Evolutionary conservation across 2,329 filamentous ascomycete species (phyloP).

Genomic region (Alternaria sp.): DNA sequence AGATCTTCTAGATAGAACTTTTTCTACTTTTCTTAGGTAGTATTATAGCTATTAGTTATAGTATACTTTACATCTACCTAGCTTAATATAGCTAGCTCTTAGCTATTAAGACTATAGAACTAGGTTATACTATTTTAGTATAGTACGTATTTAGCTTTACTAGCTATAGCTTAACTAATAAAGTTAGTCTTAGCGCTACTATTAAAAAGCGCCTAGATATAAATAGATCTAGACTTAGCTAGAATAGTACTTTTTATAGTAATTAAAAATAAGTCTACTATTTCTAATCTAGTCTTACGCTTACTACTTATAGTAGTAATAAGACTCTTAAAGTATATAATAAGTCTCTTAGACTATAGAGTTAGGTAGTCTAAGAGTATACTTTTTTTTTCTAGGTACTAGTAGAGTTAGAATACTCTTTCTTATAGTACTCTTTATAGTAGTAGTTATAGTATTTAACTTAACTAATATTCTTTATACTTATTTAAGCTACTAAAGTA

Average conservation of each 20-base stretch:
- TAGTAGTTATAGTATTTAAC: neutral
- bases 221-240: neutral
- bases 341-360: neutral
- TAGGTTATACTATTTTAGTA: too few relatives aligned
- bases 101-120: too few relatives aligned
- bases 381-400: neutral
- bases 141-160: neutral
- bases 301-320: too few relatives aligned
- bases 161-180: neutral
- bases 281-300: too few relatives aligned
- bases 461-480: neutral
- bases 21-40: neutral
- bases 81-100: too few relatives aligned
- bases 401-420: slow-evolving; percentile 7
- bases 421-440: neutral
- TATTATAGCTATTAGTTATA: neutral
- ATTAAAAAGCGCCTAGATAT: neutral
- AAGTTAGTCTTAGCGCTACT: neutral
- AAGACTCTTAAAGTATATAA: neutral
- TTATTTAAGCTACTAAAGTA: too few relatives aligned
- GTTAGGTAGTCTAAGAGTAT: neutral
- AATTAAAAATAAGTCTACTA: neutral
- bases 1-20: neutral
- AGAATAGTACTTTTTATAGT: neutral
- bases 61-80: too few relatives aligned